Evolutionary conservation across 495 filamentous ascomycete genomes (phyloP).

Genomic region (Neurospora sp.): DNA sequence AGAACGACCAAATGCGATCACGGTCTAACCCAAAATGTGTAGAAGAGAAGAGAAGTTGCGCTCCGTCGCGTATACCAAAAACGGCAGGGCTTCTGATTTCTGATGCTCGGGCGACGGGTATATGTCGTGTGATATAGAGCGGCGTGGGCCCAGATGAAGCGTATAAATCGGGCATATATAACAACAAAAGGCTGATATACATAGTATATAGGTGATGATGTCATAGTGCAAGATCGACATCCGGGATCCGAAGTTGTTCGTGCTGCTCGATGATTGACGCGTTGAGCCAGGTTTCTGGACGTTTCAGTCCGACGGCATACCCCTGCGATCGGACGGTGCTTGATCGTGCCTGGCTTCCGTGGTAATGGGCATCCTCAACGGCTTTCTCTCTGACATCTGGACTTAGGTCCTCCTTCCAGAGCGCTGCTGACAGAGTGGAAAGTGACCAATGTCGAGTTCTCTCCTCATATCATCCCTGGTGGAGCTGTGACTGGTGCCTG

Average conservation of each 20-base stretch:
- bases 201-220: background rate
- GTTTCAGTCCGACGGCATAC: background rate
- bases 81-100: background rate
- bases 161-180: background rate
- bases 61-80: background rate
- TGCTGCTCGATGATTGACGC: background rate
- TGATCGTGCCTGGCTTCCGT: background rate
- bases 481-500: constrained; percentile 5
- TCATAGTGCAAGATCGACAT: background rate
- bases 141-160: background rate
- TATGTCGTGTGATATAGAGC: background rate
- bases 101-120: background rate
- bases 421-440: background rate
- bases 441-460: background rate
- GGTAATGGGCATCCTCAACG: background rate
- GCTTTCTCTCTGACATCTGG: background rate
- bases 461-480: constrained; percentile 22
- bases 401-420: background rate
- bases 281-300: background rate
- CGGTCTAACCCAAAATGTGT: background rate
- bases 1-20: background rate
- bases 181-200: background rate
- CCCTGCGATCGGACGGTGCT: background rate
- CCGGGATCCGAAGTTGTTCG: background rate
- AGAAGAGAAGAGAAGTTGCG: background rate